Evolutionary conservation across 2,329 filamentous ascomycete genomes (phyloP).

Genomic region (Botrytis byssoidea): DNA sequence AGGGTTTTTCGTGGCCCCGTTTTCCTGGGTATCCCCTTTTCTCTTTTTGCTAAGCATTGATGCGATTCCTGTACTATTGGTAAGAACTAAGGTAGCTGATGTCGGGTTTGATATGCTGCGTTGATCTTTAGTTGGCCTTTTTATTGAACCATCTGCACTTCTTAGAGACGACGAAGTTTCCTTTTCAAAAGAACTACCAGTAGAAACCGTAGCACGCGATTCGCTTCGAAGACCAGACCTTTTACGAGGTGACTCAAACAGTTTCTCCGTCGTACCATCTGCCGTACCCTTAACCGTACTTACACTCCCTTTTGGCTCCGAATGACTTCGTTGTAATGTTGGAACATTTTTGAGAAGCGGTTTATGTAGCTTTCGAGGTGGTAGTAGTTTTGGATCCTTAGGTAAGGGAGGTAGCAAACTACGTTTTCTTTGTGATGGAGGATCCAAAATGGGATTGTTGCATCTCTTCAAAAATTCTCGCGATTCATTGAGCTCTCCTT

Average conservation of each 20-base stretch:
- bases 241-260: conserved; percentile 18
- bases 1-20: conserved; percentile 14
- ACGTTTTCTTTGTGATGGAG: conserved; percentile 32
- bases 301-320: conserved; percentile 28
- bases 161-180: conserved; percentile 14
- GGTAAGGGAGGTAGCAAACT: conserved; percentile 39
- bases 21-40: conserved; percentile 20
- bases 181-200: conserved; percentile 21
- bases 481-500: conserved; percentile 29
- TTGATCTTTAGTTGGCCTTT: conserved; percentile 23
- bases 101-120: conserved; percentile 33
- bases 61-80: conserved; percentile 33
- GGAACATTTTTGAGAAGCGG: conserved; percentile 26
- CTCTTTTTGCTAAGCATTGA: conserved; percentile 32
- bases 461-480: conserved; percentile 23
- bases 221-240: conserved; percentile 30
- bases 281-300: not conserved
- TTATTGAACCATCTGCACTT: not conserved
- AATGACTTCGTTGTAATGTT: conserved; percentile 29
- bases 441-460: conserved; percentile 35
- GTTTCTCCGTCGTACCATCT: conserved; percentile 24
- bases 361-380: conserved; percentile 9
- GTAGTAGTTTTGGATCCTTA: conserved; percentile 24
- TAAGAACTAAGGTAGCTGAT: conserved; percentile 30
- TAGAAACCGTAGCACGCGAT: conserved; percentile 23